phyloP scores from a whole-genome alignment of 139 green algal species.

The Penium margaritaceum region DNA sequence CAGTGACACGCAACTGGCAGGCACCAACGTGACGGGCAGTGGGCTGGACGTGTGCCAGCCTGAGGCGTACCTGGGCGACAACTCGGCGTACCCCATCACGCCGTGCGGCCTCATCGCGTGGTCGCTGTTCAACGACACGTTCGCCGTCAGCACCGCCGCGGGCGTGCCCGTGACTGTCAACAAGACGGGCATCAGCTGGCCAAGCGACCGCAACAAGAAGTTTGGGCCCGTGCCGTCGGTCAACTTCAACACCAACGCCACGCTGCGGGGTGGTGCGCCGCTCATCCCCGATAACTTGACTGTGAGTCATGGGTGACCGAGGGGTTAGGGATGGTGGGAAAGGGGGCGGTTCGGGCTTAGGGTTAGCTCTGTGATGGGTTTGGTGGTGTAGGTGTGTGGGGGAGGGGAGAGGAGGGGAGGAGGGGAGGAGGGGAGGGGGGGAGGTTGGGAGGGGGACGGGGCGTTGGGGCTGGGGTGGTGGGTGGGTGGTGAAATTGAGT shows the following conservation, averaged over 20 bases:
- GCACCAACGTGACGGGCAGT: constrained; percentile 20
- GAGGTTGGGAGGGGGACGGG: no score
- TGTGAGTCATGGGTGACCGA: no score
- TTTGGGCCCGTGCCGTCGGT: constrained; percentile 57
- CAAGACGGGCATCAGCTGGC: constrained; percentile 64
- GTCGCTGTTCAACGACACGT: constrained; percentile 85
- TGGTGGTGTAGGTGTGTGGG: no score
- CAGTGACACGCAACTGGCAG: constrained; percentile 67
- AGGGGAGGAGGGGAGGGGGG: no score
- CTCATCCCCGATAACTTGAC: no score
- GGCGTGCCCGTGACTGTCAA: constrained; percentile 46
- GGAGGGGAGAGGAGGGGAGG: no score
- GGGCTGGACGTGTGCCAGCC: constrained; percentile 61
- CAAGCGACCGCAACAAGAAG: constrained; percentile 56
- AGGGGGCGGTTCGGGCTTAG: no score
- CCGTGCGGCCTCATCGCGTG: constrained; percentile 88
- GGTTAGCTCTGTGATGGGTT: no score
- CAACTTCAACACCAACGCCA: constrained; percentile 66
- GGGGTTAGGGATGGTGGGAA: no score
- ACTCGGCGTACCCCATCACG: constrained; percentile 56
- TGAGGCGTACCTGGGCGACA: constrained; percentile 42
- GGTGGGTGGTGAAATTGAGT: no score
- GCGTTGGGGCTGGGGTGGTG: no score
- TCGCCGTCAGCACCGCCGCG: constrained; percentile 1
- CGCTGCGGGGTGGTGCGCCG: constrained; percentile 57